Conservation (phyloP, 2,329 filamentous ascomycete species). For the Dactylellina leptospora region DNA sequence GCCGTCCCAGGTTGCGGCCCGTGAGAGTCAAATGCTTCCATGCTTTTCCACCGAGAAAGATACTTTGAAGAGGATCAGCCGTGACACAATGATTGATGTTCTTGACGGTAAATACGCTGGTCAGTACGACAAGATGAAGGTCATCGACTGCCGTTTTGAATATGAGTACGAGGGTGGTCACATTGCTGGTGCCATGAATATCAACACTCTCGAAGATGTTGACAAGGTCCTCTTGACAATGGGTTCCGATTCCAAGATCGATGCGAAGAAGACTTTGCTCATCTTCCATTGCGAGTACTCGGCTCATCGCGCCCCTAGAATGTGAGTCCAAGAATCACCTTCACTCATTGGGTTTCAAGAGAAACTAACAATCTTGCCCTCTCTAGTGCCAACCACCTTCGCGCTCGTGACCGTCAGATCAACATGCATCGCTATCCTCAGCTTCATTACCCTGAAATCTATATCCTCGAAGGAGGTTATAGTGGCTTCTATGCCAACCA, state of each 20-base stretch:
- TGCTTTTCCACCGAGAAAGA: constrained; percentile 86
- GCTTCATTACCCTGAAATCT: constrained; percentile 94
- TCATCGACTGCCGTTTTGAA: constrained; percentile 97
- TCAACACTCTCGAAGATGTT: constrained; percentile 92
- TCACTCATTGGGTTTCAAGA: background rate
- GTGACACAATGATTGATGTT: constrained; percentile 82
- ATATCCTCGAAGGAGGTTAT: constrained; percentile 96
- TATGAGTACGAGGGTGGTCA: constrained; percentile 98
- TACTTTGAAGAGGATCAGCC: constrained; percentile 84
- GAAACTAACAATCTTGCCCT: constrained; percentile 19
- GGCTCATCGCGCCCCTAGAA: constrained; percentile 91
- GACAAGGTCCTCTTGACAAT: constrained; percentile 74
- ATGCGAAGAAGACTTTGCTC: constrained; percentile 77
- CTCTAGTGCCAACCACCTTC: constrained; percentile 81
- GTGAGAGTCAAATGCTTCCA: constrained; percentile 73
- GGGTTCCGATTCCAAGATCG: constrained; percentile 62
- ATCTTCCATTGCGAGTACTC: constrained; percentile 99
- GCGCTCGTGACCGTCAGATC: constrained; percentile 82
- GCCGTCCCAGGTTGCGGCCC: constrained; percentile 63
- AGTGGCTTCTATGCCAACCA: constrained; percentile 88
- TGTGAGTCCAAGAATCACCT: constrained; percentile 64
- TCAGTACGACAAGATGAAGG: constrained; percentile 79
- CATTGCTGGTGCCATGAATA: constrained; percentile 91
- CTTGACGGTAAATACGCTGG: constrained; percentile 83
- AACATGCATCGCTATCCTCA: constrained; percentile 79